These are phyloP conservation scores for Oropetium thomaeum DNA, from an alignment of 176 grass and related monocot genomes.

Conservation along the genomic window DNA sequence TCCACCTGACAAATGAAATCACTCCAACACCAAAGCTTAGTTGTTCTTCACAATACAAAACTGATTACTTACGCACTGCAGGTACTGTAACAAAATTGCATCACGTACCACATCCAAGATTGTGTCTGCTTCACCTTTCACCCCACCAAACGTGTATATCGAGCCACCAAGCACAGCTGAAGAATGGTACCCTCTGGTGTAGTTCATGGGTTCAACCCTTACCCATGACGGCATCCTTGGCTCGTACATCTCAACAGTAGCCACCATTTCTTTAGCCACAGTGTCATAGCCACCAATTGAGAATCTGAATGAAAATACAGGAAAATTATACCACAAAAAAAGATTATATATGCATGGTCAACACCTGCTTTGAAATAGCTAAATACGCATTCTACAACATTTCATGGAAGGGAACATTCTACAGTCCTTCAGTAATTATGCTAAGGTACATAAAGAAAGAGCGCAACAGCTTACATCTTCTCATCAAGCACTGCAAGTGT, in stretches of 20 bases:
- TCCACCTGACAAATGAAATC: constrained; percentile 60
- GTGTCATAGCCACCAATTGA: constrained; percentile 67
- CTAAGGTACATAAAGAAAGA: not conserved
- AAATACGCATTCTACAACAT: not conserved
- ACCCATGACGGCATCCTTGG: constrained; percentile 65
- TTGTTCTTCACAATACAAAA: not conserved
- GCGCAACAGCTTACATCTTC: constrained; percentile 61
- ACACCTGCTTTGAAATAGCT: not conserved
- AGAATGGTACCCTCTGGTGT: constrained; percentile 67
- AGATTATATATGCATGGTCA: not conserved
- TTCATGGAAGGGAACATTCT: not conserved
- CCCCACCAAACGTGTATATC: constrained; percentile 64
- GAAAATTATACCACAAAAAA: not conserved
- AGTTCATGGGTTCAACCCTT: constrained; percentile 57
- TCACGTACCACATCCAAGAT: constrained; percentile 73
- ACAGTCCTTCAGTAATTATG: not conserved
- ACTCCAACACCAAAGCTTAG: not conserved
- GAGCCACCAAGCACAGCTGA: constrained; percentile 57
- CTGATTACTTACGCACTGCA: not conserved
- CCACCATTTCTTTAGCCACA: constrained; percentile 35
- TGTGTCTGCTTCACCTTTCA: constrained; percentile 38
- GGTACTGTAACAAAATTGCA: not conserved
- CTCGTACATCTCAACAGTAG: constrained; percentile 65
- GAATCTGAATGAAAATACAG: constrained; percentile 44
- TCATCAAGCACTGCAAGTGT: constrained; percentile 51